Evolutionary conservation across 2,329 filamentous ascomycete genomes (phyloP), one percentile per base, ranked within the genome.

Genomic region (Aspergillus clavatus): DNA sequence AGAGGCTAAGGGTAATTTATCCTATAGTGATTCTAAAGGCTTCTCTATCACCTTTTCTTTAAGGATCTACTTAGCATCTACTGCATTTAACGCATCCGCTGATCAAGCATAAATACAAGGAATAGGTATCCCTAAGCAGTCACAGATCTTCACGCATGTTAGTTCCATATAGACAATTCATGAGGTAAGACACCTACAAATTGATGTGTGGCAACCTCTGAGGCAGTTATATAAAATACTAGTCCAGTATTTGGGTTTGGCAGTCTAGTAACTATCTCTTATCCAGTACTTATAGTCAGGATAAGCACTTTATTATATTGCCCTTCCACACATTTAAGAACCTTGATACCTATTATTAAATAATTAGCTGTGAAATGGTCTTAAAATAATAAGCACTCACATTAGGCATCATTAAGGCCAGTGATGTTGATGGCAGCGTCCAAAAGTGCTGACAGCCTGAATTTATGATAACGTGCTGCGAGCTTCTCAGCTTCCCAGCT

Each of bases 1-100:
- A 22, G 45, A 28, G 23, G 47, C 3, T 10, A 40, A 46, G 3
- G 51, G 43, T 28, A 54, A 37, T 5, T 38, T 31, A 39, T 50
- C 58, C 68, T 66, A 70, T 8, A 61, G 39, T 4, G 58, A 53
- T 8, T 59, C 63, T 16, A 69, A 40, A 3, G 58, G 55, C 5
- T 50, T 49, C 10, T 69, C 69, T 1, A 24, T 45, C 12, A 62
- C 51, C 21, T 60, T 57, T 44, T 67, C 68, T 59, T 70, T 67
- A 16, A 72, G 61, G 18, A 73, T 60, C 37, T 66, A 72, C 52
- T 71, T 67, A 33, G 63, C 63, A 3, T 67, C 67, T 27, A 66
- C 67, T 36, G 61, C 29, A 45, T 71, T 72, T 12, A 63, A 54
- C 12, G 38, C 41, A 7, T 60, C 59, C 24, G 63, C 42, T 19